phyloP scores from a whole-genome alignment of 1,284 basidiomycete genomes.

The Serendipita sp. region DNA sequence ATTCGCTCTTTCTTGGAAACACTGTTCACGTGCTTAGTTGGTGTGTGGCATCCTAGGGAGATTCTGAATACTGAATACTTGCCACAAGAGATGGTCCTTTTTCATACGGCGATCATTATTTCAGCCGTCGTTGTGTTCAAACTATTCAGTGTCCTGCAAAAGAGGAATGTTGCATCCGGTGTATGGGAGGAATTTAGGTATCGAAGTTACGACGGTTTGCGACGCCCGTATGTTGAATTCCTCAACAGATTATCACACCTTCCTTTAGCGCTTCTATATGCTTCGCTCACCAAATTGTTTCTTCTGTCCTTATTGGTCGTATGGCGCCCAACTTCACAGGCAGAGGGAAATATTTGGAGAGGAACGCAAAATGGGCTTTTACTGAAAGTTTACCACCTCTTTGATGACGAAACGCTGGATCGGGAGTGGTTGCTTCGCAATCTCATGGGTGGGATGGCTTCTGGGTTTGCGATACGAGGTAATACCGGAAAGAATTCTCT shows the following conservation, averaged over 20 bases:
- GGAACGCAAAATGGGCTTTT: neutral
- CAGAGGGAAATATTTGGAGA: neutral
- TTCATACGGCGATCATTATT: constrained; percentile 20
- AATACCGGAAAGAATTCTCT: constrained; percentile 6
- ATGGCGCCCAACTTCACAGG: constrained; percentile 42
- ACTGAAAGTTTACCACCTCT: neutral
- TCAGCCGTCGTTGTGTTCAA: constrained; percentile 4
- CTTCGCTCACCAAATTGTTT: constrained; percentile 75
- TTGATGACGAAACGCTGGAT: constrained; percentile 57
- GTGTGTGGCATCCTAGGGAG: constrained; percentile 8
- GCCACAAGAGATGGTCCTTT: constrained; percentile 40
- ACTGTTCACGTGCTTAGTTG: constrained; percentile 9
- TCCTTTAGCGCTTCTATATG: constrained; percentile 70
- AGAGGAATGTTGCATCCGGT: constrained; percentile 10
- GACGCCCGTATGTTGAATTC: neutral
- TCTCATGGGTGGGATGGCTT: constrained; percentile 72
- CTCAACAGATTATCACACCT: constrained; percentile 49
- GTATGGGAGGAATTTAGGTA: constrained; percentile 1
- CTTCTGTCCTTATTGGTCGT: constrained; percentile 71
- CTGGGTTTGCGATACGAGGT: constrained; percentile 56
- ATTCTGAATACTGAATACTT: constrained; percentile 26
- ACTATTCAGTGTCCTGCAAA: constrained; percentile 2
- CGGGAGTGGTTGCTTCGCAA: constrained; percentile 77
- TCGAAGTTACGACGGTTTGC: neutral
- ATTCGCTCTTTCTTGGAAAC: constrained; percentile 28